phyloP scores from a whole-genome alignment of 768 basidiomycete species.

The Rhodotorula kratochvilovae region DNA sequence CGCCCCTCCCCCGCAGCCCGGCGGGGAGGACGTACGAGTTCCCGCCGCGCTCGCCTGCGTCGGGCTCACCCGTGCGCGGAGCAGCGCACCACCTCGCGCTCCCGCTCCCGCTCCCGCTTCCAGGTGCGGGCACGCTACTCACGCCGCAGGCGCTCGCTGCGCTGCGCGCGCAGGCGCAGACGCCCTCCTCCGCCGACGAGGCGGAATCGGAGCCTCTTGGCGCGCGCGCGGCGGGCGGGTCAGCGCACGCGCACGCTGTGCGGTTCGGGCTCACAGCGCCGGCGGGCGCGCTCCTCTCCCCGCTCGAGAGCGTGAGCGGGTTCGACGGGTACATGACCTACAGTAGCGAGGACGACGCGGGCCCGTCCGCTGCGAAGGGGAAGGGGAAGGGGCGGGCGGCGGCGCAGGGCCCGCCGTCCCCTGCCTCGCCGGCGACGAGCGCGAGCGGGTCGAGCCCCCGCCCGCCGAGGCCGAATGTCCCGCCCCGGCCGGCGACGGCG shows the following conservation, averaged over 20 bases:
- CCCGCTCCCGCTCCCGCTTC: no score
- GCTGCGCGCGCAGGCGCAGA: no score
- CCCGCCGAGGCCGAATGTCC: constrained; percentile 13
- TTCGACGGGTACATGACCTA: constrained; percentile 15
- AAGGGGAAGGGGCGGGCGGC: not conserved
- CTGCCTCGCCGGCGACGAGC: not conserved
- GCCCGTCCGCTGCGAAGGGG: not conserved
- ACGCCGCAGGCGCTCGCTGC: no score
- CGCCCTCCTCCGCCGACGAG: not conserved
- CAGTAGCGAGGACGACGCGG: constrained; percentile 13
- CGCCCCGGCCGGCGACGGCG: constrained; percentile 14
- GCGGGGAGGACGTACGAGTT: not conserved
- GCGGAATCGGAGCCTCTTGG: not conserved
- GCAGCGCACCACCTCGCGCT: not conserved
- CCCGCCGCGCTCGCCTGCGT: not conserved
- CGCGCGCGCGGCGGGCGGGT: no score
- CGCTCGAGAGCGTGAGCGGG: not conserved
- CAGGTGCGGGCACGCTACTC: not conserved
- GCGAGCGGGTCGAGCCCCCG: not conserved
- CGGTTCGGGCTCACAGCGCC: no score
- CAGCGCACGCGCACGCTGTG: no score
- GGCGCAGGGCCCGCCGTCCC: not conserved
- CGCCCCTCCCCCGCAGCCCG: not conserved
- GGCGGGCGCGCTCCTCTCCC: not conserved
- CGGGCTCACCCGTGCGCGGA: not conserved